Evolutionary conservation across 441 rosid genomes (phyloP).

Genomic region (Pelargonium citronellum): DNA sequence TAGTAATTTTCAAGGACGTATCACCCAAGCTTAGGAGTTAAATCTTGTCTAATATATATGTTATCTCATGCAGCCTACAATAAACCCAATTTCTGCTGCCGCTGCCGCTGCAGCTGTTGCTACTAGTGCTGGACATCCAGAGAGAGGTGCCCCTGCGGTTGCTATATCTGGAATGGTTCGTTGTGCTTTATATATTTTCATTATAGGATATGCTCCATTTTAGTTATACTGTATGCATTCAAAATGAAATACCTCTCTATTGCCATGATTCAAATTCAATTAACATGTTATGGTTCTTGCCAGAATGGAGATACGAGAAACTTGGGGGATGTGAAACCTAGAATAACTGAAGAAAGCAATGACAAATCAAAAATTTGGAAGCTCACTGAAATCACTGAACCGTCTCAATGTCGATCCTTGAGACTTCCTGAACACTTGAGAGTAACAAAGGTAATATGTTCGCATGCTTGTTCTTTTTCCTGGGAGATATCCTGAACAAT

Average conservation of each 20-base stretch:
- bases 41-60: conserved; percentile 14
- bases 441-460: conserved; percentile 61
- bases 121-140: conserved; percentile 63
- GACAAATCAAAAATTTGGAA: conserved; percentile 98
- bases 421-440: conserved; percentile 84
- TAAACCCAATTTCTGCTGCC: conserved; percentile 47
- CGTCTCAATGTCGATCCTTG: conserved; percentile 85
- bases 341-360: conserved; percentile 76
- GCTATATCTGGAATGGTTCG: conserved; percentile 76
- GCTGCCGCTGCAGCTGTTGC: conserved; percentile 33
- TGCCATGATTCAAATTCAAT: conserved; percentile 13
- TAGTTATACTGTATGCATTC: not conserved
- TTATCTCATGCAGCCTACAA: conserved; percentile 59
- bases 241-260: not conserved
- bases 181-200: conserved; percentile 13
- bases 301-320: conserved; percentile 76
- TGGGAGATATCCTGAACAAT: conserved; percentile 3
- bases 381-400: conserved; percentile 84
- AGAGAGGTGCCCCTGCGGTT: conserved; percentile 61
- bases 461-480: not conserved
- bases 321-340: conserved; percentile 84
- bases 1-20: conserved; percentile 24
- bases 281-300: conserved; percentile 23
- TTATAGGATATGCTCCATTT: not conserved
- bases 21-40: not conserved